phyloP scores from a whole-genome alignment of 177 flowering plant species.

The Vitis hybrid region DNA sequence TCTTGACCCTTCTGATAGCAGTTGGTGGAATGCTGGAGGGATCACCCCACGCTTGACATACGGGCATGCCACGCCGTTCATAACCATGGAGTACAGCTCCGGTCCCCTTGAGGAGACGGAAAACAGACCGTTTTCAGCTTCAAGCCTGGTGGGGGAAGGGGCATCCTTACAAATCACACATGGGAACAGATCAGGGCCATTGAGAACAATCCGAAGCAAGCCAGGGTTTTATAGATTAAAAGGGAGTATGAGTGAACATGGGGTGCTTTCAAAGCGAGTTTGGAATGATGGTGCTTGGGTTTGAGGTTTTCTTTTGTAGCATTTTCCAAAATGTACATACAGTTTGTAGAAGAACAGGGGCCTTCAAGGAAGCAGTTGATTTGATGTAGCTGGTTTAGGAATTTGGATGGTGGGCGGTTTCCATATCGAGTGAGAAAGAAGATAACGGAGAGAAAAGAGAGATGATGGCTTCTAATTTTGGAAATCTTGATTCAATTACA shows the following conservation, averaged over 20 bases:
- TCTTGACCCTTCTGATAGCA: constrained; percentile 54
- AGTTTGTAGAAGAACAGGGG: constrained; percentile 34
- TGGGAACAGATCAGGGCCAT: constrained; percentile 80
- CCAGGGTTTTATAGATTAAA: constrained; percentile 59
- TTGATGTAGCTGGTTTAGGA: no score
- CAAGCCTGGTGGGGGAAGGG: constrained; percentile 53
- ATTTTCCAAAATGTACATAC: constrained; percentile 46
- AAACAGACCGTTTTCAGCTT: constrained; percentile 58
- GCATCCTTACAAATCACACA: constrained; percentile 47
- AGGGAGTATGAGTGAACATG: constrained; percentile 93
- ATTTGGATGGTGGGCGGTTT: no score
- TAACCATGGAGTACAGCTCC: constrained; percentile 91
- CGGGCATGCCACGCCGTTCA: constrained; percentile 79
- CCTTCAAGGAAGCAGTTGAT: no score
- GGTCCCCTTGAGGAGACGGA: constrained; percentile 76
- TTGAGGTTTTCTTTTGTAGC: constrained; percentile 32
- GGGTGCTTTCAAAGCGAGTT: constrained; percentile 40
- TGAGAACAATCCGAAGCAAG: constrained; percentile 64
- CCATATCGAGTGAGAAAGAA: no score
- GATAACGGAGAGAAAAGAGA: background rate
- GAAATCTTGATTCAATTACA: constrained; percentile 41
- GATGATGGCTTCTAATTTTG: constrained; percentile 39
- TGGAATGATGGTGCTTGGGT: constrained; percentile 46
- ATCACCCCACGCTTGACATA: constrained; percentile 58
- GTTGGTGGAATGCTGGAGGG: constrained; percentile 78